phyloP scores from a whole-genome alignment of 2,329 filamentous ascomycete species.

The Penicillium rolfsii region DNA sequence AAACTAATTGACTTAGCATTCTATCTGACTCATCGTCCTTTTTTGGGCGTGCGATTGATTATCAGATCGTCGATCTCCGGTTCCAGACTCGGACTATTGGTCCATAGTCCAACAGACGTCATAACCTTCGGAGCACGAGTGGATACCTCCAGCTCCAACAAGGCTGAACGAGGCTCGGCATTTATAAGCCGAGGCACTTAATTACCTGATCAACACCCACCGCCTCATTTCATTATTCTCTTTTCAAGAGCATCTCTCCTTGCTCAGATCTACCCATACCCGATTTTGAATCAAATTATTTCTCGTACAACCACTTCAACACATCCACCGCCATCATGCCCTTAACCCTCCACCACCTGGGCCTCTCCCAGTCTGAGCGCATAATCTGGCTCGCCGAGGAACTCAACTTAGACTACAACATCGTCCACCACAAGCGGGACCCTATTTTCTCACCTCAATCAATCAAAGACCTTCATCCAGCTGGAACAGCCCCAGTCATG shows the following conservation, averaged over 20 bases:
- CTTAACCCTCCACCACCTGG: constrained; percentile 27
- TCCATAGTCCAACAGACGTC: neutral
- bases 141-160: neutral
- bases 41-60: too few relatives aligned
- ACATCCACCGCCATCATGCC: constrained; percentile 18
- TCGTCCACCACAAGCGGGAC: constrained; percentile 28
- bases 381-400: constrained; percentile 33
- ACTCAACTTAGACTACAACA: constrained; percentile 25
- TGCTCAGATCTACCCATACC: neutral
- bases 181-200: neutral
- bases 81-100: neutral
- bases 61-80: neutral
- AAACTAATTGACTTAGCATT: neutral
- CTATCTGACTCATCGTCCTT: neutral
- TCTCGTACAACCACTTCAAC: neutral
- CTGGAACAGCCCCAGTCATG: constrained; percentile 28
- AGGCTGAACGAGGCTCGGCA: neutral
- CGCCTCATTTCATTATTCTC: neutral
- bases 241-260: neutral
- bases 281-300: neutral
- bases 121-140: neutral
- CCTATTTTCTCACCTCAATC: constrained; percentile 28
- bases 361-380: constrained; percentile 31
- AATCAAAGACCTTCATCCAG: constrained; percentile 26
- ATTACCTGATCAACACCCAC: neutral